Evolutionary conservation across 768 basidiomycete species (phyloP), one percentile per base, ranked within the genome.

Genomic region (Ramaria rubella): DNA sequence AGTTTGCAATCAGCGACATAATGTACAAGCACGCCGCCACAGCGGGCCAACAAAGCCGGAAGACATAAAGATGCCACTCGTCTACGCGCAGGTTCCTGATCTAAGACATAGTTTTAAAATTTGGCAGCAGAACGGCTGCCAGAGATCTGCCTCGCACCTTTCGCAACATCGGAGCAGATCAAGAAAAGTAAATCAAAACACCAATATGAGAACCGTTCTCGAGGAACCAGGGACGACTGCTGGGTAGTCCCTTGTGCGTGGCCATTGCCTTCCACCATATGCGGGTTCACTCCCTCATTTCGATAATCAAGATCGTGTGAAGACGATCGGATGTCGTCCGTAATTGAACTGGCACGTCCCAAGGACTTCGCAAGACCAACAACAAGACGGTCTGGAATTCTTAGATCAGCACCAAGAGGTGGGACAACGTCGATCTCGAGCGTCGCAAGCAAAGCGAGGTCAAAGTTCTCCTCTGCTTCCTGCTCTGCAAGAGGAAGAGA

Each of bases 171-270:
- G 0, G 88, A 87, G 63, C 89, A 94, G 29, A 94, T 75, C 60
- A 87, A 66, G 68, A 94, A 94, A 31, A 95, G 67, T 11, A 94
- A 71, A 63, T 95, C 92, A 55, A 94, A 86, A 65, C 89, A 93
- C 92, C 92, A 94, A 71, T 90, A 94, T 6, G 89, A 85, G 66
- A 94, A 94, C 7, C 90, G 77, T 67, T 94, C 93, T 36, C 92
- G 74, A 1, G 87, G 85, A 27, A 86, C 72, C 23, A 81, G 67
- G 14, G 71, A 65, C 0, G 80, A 81, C 9, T 71, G 68, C 36
- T 79, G 79, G 2, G 90, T 90, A 31, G 79, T 85, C 12, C 87
- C 89, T 40, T 56, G 53, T 5, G 58, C 31, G 77, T 61, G 17
- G 71, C 72, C 36, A 27, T 69, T 52, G 73, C 71, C 50, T 69